Evolutionary conservation across 2,329 filamentous ascomycete species (phyloP), one percentile per base, ranked within the genome.

Genomic region (Sclerotinia glacialis): DNA sequence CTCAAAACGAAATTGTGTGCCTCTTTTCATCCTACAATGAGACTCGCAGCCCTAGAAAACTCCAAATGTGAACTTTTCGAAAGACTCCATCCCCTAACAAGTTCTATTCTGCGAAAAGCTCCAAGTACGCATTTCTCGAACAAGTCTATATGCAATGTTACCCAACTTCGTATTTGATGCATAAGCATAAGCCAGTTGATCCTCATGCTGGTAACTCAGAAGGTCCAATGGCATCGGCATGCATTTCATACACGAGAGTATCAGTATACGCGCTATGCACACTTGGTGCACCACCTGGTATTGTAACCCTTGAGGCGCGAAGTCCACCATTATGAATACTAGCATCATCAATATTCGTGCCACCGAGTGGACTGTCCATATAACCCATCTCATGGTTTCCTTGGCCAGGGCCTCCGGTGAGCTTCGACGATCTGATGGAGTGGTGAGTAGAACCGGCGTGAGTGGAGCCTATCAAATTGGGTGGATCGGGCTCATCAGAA

Each of bases 331-430:
- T 49, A 23, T 60, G 44, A 26, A 49, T 37, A 60, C 58, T 49
- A 1, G 12, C 42, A 47, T 37, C n/a, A 16, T 49, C 58, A 11
- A 49, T 11, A 6, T 21, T 26, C 21, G 58, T 44, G 12, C 44
- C 40, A 16, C 44, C n/a, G 21, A 61, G 28, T 49, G 58, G 58
- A 49, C 44, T 61, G 7, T 49, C 58, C n/a, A 23, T 7, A 49
- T 61, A 49, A 11, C 28, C 31, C 58, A 34, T 61, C 28, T 9
- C 12, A 6, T 12, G 9, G 8, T 26, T n/a, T 12, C 28, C 31
- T n/a, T 49, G 58, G 2, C 7, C 9, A 21, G 44, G 58, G 14
- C 44, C n/a, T 61, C 44, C 44, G 7, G 31, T 34, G 21, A 47
- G 58, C 42, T 47, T 31, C 3, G 42, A 37, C 28, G 58, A 49